Evolutionary conservation across 352 stramenopile genomes (phyloP), one percentile per base, ranked within the genome.

Genomic region (Aphanomyces astaci): DNA sequence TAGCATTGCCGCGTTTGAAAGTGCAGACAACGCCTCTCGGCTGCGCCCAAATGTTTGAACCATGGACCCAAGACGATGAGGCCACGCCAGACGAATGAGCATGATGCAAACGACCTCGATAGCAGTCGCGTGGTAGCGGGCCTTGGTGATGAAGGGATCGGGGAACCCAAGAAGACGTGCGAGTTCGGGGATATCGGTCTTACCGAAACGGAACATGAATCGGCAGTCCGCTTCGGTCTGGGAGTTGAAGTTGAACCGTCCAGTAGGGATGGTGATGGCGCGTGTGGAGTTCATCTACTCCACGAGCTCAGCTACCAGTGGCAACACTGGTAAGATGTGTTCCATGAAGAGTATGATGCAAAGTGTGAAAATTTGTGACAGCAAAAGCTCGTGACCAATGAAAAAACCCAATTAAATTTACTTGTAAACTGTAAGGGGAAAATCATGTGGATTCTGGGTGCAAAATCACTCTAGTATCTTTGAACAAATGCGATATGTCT

Each of bases 191-290:
- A 62, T 62, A 9, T 62, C 11, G 1, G 1, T 9, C 31, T 62
- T 62, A 4, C 15, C 36, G n/a, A 62, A 46, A 22, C 53, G 53
- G 31, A 62, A 62, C 53, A 46, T 62, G 53, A 45, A 62, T 19
- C n/a, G 30, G 17, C 53, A 62, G 17, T 62, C 30, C 1, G 30
- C 1, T 0, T 62, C 53, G 17, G 30, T 48, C 10, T 46, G 53
- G 4, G 10, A 4, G 17, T 0, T 13, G 13, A 62, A 46, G 53
- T 62, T 28, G 31, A 62, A 46, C 1, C 53, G 2, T 2, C 9
- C 27, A n/a, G 15, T 28, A n/a, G 51, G 51, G 17, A 57, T 62
- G 30, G 13, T 30, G 28, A 62, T 62, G 5, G 53, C 53, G 11
- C 53, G 28, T 17, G 53, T 39, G 51, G 2, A 17, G 9, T 9